Evolutionary conservation across 257 asterid genomes (phyloP).

Genomic region (Solanum peruvianum): DNA sequence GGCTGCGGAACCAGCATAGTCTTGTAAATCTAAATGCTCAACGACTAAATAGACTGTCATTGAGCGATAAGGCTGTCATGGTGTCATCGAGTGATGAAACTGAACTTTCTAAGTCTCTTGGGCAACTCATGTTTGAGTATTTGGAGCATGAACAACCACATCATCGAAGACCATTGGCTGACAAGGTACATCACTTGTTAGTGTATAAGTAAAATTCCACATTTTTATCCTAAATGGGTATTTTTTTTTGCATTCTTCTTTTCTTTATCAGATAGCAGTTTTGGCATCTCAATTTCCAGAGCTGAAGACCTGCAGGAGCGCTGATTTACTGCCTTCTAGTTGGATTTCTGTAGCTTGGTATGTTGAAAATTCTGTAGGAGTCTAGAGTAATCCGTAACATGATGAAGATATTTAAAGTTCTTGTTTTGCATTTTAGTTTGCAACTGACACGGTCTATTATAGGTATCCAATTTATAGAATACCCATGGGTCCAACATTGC

Average conservation of each 20-base stretch:
- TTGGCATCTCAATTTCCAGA: conserved; percentile 53
- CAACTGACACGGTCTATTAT: conserved; percentile 6
- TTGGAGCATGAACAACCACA: conserved; percentile 57
- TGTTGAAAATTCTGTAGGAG: background rate
- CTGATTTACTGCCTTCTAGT: conserved; percentile 73
- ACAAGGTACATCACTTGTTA: conserved; percentile 33
- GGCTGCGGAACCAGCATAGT: conserved; percentile 9
- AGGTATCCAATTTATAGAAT: conserved; percentile 52
- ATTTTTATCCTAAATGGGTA: conserved; percentile 2
- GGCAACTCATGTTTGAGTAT: conserved; percentile 39
- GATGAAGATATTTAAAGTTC: background rate
- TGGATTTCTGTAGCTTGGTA: conserved; percentile 95
- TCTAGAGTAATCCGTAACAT: background rate
- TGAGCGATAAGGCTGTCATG: conserved; percentile 16
- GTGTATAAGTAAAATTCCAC: background rate
- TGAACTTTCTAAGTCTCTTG: conserved; percentile 19
- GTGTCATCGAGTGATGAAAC: conserved; percentile 26
- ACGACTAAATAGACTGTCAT: conserved; percentile 15
- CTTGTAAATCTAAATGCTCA: conserved; percentile 7
- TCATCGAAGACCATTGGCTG: conserved; percentile 51
- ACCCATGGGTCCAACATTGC: conserved; percentile 26
- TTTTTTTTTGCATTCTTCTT: conserved; percentile 3
- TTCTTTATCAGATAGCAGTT: conserved; percentile 38
- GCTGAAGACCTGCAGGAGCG: conserved; percentile 52
- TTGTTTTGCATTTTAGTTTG: conserved; percentile 1